A percentile compares a stretch with the other conserved stretches of the same genome.
These are phyloP conservation scores for Casuarina cunninghamiana DNA, from an alignment of 306 rosid species.

Conservation along the genomic window DNA sequence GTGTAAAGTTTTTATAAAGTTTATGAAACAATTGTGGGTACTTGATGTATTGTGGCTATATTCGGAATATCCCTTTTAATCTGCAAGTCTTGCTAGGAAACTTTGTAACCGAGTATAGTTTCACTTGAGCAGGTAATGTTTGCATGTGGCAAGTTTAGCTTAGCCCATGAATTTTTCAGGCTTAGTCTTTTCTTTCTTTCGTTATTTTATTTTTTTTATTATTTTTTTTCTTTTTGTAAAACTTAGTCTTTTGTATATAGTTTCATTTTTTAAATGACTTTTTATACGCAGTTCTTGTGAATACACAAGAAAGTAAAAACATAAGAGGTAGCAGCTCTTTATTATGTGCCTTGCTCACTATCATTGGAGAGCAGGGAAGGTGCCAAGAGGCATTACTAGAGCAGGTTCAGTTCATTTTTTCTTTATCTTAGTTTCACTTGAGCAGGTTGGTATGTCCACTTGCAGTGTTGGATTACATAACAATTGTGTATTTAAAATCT, in stretches of 20 bases:
- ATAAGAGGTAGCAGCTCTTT: conserved; percentile 88
- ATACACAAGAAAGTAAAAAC: conserved; percentile 80
- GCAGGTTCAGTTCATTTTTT: conserved; percentile 54
- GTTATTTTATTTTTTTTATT: no score
- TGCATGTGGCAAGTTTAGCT: conserved; percentile 85
- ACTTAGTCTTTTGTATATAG: conserved; percentile 7
- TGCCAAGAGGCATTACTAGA: conserved; percentile 66
- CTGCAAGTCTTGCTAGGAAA: neutral
- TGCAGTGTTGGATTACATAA: neutral
- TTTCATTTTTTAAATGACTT: conserved; percentile 30
- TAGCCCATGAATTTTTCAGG: conserved; percentile 92
- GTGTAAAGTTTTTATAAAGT: neutral
- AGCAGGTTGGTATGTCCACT: neutral
- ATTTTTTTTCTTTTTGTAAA: no score
- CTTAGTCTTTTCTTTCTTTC: conserved; percentile 20
- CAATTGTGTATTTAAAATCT: neutral
- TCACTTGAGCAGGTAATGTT: conserved; percentile 76
- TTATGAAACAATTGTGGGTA: neutral
- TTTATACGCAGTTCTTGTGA: conserved; percentile 68
- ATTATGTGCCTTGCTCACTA: conserved; percentile 91
- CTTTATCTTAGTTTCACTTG: neutral
- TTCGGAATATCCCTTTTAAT: conserved; percentile 10
- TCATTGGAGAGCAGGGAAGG: conserved; percentile 87
- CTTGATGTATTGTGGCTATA: neutral
- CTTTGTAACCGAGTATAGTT: conserved; percentile 15